These are phyloP conservation scores for Parasarocladium wereldwijsianum DNA, from an alignment of 2,329 filamentous ascomycete genomes.

Conservation along the genomic window DNA sequence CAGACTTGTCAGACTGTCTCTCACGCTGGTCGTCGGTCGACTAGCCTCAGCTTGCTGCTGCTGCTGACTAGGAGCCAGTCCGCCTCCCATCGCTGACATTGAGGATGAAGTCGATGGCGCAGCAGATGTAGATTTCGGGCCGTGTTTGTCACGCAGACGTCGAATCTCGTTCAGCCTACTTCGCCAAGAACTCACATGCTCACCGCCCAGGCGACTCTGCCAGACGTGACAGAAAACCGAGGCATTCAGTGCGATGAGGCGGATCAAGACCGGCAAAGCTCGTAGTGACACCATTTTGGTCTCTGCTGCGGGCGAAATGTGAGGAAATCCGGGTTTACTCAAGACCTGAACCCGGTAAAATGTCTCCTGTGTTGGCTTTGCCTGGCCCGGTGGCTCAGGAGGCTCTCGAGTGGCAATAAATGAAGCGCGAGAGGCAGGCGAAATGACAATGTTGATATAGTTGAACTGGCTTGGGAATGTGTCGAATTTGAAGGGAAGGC, in stretches of 20 bases:
- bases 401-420: conserved; percentile 50
- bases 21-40: conserved; percentile 32
- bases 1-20: conserved; percentile 47
- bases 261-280: conserved; percentile 72
- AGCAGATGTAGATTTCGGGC: conserved; percentile 21
- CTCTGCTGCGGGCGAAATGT: conserved; percentile 78
- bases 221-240: conserved; percentile 91
- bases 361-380: conserved; percentile 18
- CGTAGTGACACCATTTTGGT: conserved; percentile 78
- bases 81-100: conserved; percentile 1
- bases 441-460: conserved; percentile 92
- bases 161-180: conserved; percentile 76
- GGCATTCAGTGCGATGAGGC: conserved; percentile 80
- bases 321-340: conserved; percentile 76
- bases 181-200: conserved; percentile 82
- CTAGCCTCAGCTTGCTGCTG: conserved; percentile 13
- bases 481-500: conserved; percentile 74
- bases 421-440: conserved; percentile 65
- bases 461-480: conserved; percentile 94
- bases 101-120: conserved; percentile 7
- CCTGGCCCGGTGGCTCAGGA: no score
- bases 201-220: conserved; percentile 60
- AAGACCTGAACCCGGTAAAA: conserved; percentile 89
- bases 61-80: conserved; percentile 9
- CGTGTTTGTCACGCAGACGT: conserved; percentile 57